These are phyloP conservation scores for Stipa capillata DNA, from an alignment of 176 grass and related monocot genomes.

Conservation along the genomic window DNA sequence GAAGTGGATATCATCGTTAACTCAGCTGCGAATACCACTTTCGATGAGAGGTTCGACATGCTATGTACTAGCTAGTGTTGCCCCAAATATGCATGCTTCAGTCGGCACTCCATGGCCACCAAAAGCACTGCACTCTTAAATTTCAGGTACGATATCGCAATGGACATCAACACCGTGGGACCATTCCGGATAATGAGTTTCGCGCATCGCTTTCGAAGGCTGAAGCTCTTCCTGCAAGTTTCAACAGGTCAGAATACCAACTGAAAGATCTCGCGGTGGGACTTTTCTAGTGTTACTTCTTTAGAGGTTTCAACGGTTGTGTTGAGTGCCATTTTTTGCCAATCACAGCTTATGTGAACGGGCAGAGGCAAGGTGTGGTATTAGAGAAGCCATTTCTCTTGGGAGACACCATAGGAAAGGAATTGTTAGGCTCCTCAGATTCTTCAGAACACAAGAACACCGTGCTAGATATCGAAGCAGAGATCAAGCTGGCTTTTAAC, in stretches of 20 bases:
- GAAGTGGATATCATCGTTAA: slow-evolving; percentile 77
- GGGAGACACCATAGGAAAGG: slow-evolving; percentile 68
- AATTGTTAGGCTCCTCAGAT: slow-evolving; percentile 6
- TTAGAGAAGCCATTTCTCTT: slow-evolving; percentile 63
- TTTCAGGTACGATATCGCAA: slow-evolving; percentile 81
- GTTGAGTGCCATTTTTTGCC: neutral
- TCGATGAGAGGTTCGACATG: slow-evolving; percentile 73
- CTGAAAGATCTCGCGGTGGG: neutral
- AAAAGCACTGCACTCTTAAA: neutral
- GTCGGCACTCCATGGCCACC: neutral
- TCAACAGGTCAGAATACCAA: slow-evolving; percentile 62
- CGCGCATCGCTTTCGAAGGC: slow-evolving; percentile 53
- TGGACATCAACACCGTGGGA: slow-evolving; percentile 91
- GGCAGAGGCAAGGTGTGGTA: slow-evolving; percentile 77
- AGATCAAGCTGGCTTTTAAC: slow-evolving; percentile 69
- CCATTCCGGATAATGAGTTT: slow-evolving; percentile 92
- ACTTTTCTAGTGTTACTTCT: neutral
- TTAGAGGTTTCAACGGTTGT: neutral
- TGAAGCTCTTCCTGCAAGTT: slow-evolving; percentile 90
- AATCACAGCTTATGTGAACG: slow-evolving; percentile 82
- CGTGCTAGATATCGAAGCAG: slow-evolving; percentile 66
- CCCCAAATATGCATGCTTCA: neutral
- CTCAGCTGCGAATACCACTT: slow-evolving; percentile 87
- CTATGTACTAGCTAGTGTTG: too few relatives aligned
- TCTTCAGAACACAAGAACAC: neutral